A percentile compares a stretch with the other conserved stretches of the same genome.
phyloP scores from a whole-genome alignment of 2,329 filamentous ascomycete genomes.

The Pseudofabraea citricarpa region DNA sequence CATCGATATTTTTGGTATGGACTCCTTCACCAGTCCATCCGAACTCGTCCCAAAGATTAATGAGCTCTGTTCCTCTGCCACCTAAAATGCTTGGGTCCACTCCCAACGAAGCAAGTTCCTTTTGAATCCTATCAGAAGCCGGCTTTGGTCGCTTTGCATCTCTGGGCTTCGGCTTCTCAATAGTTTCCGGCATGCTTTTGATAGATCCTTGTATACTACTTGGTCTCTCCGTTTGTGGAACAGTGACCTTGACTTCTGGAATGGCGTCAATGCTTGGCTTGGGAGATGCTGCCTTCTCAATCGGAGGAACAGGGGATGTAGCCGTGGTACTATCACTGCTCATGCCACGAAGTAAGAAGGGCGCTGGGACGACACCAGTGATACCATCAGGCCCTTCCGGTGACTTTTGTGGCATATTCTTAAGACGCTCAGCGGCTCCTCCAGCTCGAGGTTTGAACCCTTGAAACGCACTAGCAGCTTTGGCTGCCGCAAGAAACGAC shows the following conservation, averaged over 20 bases:
- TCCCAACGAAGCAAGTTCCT: conserved; percentile 47
- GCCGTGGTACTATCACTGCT: conserved; percentile 33
- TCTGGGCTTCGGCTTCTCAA: conserved; percentile 22
- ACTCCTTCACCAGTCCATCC: conserved; percentile 81
- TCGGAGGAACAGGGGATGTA: conserved; percentile 22
- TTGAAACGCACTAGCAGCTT: conserved; percentile 50
- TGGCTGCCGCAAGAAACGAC: conserved; percentile 75
- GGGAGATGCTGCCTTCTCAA: conserved; percentile 16
- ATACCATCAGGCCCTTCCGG: conserved; percentile 80
- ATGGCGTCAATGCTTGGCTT: conserved; percentile 30
- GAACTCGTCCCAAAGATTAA: conserved; percentile 77
- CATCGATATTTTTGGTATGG: conserved; percentile 69
- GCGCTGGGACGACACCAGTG: conserved; percentile 80
- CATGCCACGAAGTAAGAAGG: conserved; percentile 42
- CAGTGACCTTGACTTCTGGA: conserved; percentile 55
- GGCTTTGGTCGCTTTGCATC: conserved; percentile 25
- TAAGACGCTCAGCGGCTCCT: conserved; percentile 74
- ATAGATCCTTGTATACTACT: conserved; percentile 34
- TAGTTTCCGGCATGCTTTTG: conserved; percentile 29
- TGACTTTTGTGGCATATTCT: conserved; percentile 48
- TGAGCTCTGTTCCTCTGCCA: conserved; percentile 73
- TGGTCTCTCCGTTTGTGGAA: conserved; percentile 38
- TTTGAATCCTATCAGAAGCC: conserved; percentile 26
- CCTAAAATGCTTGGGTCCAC: conserved; percentile 75
- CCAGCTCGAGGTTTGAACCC: conserved; percentile 85